These are phyloP conservation scores for Sphaerobolus stellatus DNA, from an alignment of 1,284 basidiomycete genomes.

Conservation along the genomic window DNA sequence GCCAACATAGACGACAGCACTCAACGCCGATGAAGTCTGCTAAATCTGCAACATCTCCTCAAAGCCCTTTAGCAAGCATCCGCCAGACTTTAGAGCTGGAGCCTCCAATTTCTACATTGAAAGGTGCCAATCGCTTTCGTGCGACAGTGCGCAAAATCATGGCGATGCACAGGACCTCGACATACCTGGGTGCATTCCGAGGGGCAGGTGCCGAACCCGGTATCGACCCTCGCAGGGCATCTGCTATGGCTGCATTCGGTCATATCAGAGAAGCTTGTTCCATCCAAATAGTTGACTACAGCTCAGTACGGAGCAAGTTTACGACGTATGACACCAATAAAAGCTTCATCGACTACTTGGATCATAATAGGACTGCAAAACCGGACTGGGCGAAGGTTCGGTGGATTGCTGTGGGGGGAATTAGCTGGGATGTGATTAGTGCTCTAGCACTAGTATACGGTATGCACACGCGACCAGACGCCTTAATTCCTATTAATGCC, in stretches of 20 bases:
- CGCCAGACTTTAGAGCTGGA: not conserved
- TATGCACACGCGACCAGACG: slow-evolving; percentile 20
- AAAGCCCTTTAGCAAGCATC: no score
- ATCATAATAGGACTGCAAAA: slow-evolving; percentile 38
- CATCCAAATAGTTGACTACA: slow-evolving; percentile 65
- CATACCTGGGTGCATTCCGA: slow-evolving; percentile 33
- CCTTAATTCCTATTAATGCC: not conserved
- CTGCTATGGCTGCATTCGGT: slow-evolving; percentile 49
- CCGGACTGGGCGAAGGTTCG: slow-evolving; percentile 61
- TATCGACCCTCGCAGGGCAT: slow-evolving; percentile 53
- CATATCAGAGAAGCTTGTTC: slow-evolving; percentile 55
- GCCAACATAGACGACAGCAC: not conserved
- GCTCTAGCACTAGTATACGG: slow-evolving; percentile 61
- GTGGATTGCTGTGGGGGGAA: slow-evolving; percentile 70
- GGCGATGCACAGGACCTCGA: slow-evolving; percentile 51
- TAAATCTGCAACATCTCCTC: no score
- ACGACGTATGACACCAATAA: slow-evolving; percentile 54
- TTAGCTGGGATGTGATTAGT: slow-evolving; percentile 72
- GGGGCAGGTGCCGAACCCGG: slow-evolving; percentile 61
- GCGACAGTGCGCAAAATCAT: slow-evolving; percentile 55
- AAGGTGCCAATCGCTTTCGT: slow-evolving; percentile 45
- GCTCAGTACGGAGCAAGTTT: slow-evolving; percentile 48
- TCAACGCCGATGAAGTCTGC: no score
- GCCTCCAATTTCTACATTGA: not conserved
- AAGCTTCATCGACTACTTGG: slow-evolving; percentile 54